phyloP scores from a whole-genome alignment of 1,284 basidiomycete species.

The Ganoderma boninense region DNA sequence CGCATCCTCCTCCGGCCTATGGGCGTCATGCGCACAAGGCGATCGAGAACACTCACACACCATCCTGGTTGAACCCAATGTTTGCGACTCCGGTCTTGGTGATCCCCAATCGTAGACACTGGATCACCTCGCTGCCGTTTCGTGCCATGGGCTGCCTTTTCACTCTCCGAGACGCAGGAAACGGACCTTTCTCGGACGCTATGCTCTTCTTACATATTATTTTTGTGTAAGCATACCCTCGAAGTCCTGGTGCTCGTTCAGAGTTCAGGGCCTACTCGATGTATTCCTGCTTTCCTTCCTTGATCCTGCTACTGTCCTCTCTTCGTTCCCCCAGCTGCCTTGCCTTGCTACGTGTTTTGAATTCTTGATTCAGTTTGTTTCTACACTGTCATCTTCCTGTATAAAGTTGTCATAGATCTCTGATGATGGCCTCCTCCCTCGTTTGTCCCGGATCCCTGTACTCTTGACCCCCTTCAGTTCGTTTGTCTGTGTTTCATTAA shows the following conservation, averaged over 20 bases:
- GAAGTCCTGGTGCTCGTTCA: constrained; percentile 11
- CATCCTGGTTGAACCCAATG: background rate
- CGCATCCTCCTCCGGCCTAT: no score
- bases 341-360: background rate
- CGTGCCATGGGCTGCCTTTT: constrained; percentile 10
- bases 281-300: constrained; percentile 6
- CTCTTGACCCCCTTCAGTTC: background rate
- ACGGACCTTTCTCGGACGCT: constrained; percentile 20
- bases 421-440: background rate
- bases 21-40: background rate
- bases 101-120: background rate
- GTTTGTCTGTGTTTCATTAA: background rate
- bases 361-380: constrained; percentile 2
- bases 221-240: constrained; percentile 20
- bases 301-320: background rate
- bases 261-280: constrained; percentile 13
- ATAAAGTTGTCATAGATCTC: constrained; percentile 7
- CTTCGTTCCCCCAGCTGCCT: background rate
- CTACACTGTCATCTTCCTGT: background rate
- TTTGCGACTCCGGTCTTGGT: background rate
- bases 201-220: constrained; percentile 15
- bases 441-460: background rate
- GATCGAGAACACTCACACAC: background rate
- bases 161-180: constrained; percentile 15
- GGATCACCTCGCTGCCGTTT: background rate